A percentile compares a stretch with the other conserved stretches of the same genome.
Conservation (phyloP, 1,284 basidiomycete species). For the Rhodotorula sp. region DNA sequence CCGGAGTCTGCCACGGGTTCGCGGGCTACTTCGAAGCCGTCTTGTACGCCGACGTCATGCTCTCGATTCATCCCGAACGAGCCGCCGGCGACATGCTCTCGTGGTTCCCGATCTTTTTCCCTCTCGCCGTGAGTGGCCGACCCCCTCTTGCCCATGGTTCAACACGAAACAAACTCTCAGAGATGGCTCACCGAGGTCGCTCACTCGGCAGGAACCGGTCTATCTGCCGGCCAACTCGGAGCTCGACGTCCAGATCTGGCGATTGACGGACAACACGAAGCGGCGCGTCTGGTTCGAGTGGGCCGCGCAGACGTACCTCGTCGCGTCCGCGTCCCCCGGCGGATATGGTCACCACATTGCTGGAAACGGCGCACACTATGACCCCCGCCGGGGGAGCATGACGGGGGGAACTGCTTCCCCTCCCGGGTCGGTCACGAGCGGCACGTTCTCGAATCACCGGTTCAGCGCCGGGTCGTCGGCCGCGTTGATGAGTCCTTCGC, state of each 20-base stretch:
- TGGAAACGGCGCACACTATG: not conserved
- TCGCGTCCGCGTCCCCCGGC: constrained; percentile 47
- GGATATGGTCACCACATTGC: too few species aligned
- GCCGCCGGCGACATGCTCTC: constrained; percentile 93
- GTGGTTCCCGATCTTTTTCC: constrained; percentile 99
- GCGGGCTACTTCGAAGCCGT: constrained; percentile 98
- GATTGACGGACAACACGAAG: constrained; percentile 68
- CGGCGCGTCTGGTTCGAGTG: constrained; percentile 98
- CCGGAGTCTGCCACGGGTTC: constrained; percentile 92
- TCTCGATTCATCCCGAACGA: constrained; percentile 91
- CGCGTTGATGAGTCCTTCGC: constrained; percentile 1
- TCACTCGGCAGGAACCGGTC: constrained; percentile 69
- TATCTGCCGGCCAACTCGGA: constrained; percentile 91
- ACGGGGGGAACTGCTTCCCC: constrained; percentile 2
- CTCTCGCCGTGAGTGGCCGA: constrained; percentile 61
- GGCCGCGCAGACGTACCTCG: constrained; percentile 88
- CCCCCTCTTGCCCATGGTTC: too few species aligned
- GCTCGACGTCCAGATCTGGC: constrained; percentile 91
- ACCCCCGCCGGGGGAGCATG: not conserved
- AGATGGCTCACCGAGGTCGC: not conserved
- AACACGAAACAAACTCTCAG: too few species aligned
- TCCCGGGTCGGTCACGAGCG: constrained; percentile 20
- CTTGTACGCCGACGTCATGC: constrained; percentile 79
- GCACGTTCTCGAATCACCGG: constrained; percentile 16
- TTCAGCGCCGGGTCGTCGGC: constrained; percentile 8